Evolutionary conservation across 129 eudicot species (phyloP).

Genomic region (Gnaphalium uliginosum): DNA sequence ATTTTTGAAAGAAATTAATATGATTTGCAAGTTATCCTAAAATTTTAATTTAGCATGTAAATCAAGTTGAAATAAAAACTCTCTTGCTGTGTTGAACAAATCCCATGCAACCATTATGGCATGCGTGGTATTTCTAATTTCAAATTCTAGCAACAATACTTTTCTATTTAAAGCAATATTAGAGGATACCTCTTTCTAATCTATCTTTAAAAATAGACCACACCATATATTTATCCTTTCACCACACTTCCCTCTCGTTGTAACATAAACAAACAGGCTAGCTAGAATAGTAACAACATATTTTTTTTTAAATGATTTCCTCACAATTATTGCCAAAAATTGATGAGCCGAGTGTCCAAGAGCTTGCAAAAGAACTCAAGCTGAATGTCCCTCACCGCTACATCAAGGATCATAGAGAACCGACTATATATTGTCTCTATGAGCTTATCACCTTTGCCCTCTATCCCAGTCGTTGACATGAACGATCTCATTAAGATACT

Average conservation of each 20-base stretch:
- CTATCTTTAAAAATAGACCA: background rate
- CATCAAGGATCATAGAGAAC: slow-evolving; percentile 36
- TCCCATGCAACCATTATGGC: too few relatives aligned
- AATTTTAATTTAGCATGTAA: too few relatives aligned
- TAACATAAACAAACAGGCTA: background rate
- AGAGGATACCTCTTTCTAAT: background rate
- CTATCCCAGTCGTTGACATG: slow-evolving; percentile 57
- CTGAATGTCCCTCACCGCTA: slow-evolving; percentile 28
- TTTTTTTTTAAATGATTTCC: slow-evolving; percentile 18
- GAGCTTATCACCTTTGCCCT: slow-evolving; percentile 23
- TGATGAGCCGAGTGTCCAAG: slow-evolving; percentile 42
- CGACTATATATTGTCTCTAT: slow-evolving; percentile 20
- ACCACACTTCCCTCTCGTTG: background rate
- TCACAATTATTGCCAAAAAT: slow-evolving; percentile 15
- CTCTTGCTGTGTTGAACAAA: too few relatives aligned
- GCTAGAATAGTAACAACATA: background rate
- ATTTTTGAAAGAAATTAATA: too few relatives aligned
- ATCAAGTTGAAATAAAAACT: too few relatives aligned
- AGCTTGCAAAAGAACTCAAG: slow-evolving; percentile 40
- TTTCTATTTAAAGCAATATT: background rate
- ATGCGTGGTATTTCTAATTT: background rate
- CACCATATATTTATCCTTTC: background rate
- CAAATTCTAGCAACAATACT: background rate
- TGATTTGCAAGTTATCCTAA: too few relatives aligned
- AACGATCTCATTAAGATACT: slow-evolving; percentile 29